phyloP scores from a whole-genome alignment of 108 stramenopile genomes.

The Cyclotella cryptica region DNA sequence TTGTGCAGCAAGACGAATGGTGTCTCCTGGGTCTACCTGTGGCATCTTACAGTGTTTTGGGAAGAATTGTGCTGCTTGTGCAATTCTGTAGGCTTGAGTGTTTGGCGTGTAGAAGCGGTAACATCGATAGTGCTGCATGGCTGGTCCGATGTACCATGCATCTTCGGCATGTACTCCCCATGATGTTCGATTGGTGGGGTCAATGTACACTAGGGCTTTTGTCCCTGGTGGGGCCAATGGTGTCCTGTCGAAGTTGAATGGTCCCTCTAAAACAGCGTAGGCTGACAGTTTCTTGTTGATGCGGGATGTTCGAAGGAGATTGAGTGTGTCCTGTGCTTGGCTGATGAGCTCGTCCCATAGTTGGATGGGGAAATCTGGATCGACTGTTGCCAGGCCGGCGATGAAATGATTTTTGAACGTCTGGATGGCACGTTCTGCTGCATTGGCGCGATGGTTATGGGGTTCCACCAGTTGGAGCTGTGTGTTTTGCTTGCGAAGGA shows the following conservation, averaged over 20 bases:
- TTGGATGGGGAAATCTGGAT: constrained; percentile 42
- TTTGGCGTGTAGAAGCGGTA: no score
- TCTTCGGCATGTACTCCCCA: no score
- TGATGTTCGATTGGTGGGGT: constrained; percentile 5
- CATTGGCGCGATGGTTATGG: constrained; percentile 22
- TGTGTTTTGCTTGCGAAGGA: neutral
- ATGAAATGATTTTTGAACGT: constrained; percentile 29
- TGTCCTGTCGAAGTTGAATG: constrained; percentile 8
- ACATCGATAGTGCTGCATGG: no score
- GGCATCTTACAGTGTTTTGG: no score
- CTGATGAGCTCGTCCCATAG: constrained; percentile 41
- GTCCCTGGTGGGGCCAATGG: no score
- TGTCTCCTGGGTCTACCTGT: no score
- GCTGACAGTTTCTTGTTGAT: constrained; percentile 53
- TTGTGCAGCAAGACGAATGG: no score
- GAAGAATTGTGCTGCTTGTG: no score
- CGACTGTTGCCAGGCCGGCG: constrained; percentile 13
- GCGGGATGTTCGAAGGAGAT: constrained; percentile 44
- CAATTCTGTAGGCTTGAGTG: no score
- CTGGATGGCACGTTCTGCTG: constrained; percentile 23
- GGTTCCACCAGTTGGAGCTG: constrained; percentile 25
- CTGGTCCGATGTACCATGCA: no score
- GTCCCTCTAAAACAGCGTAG: constrained; percentile 23
- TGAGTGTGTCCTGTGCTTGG: constrained; percentile 30
- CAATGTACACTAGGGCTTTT: constrained; percentile 8